phyloP scores from a whole-genome alignment of 768 basidiomycete species.

The Suillus subalutaceus region DNA sequence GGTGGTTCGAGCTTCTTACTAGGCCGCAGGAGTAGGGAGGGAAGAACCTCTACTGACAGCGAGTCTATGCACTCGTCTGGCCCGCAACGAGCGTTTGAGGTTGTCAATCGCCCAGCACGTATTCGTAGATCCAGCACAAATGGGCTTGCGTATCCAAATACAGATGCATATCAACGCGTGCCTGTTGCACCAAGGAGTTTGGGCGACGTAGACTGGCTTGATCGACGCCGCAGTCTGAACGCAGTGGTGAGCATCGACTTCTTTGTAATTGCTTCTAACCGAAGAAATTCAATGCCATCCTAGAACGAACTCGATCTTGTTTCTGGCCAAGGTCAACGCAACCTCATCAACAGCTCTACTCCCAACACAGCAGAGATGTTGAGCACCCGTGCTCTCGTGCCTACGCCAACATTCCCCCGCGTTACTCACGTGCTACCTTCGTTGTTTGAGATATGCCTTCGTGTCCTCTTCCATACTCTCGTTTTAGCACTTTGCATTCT shows the following conservation, averaged over 20 bases:
- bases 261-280: constrained; percentile 18
- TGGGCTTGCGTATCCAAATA: constrained; percentile 44
- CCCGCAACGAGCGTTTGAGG: constrained; percentile 47
- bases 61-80: constrained; percentile 37
- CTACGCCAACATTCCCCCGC: constrained; percentile 27
- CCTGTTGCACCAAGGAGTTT: constrained; percentile 54
- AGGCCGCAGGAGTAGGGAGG: constrained; percentile 37
- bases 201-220: constrained; percentile 79
- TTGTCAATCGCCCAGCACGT: constrained; percentile 51
- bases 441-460: constrained; percentile 43
- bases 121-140: constrained; percentile 54
- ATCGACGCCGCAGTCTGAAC: constrained; percentile 70
- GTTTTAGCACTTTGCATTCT: constrained; percentile 62
- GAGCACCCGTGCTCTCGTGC: constrained; percentile 44
- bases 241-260: constrained; percentile 56
- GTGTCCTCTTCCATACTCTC: constrained; percentile 56
- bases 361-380: constrained; percentile 55
- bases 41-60: constrained; percentile 44
- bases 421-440: constrained; percentile 36
- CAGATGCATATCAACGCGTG: constrained; percentile 47
- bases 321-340: constrained; percentile 57
- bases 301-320: constrained; percentile 78
- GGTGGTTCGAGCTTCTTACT: constrained; percentile 41
- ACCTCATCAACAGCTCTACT: constrained; percentile 42
- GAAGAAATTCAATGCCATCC: constrained; percentile 14